Evolutionary conservation across 805 yeast genomes (phyloP), one percentile per base, ranked within the genome.

Genomic region (Myxozyma sirexii): DNA sequence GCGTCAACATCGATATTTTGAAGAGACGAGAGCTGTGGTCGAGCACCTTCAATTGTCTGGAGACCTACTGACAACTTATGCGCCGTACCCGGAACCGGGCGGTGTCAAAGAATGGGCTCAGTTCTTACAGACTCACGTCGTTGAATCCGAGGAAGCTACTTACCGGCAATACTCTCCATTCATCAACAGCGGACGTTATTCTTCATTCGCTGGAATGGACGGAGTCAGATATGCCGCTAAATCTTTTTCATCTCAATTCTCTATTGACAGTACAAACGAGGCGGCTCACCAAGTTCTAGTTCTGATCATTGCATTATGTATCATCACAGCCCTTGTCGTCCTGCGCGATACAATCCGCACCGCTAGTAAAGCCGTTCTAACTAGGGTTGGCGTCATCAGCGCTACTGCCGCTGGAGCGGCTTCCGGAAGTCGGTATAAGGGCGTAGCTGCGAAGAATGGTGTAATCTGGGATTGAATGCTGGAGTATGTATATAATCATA

Each of bases 1-100:
- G n/a, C 61, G 57, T 38, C 19, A 44, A 26, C 55, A 45, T 27
- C 44, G 64, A 3, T 62, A 60, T 43, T 35, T 23, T 8, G 52
- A 6, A 6, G 58, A 55, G 27, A 52, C 59, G 8, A 24, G 4
- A 17, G 58, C 38, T 17, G 66, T 62, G 17, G 62, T 60, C 15
- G 41, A 27, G 6, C 55, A 62, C 24, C 44, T 62, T 13, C 29
- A 29, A 31, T 43, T 33, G 29, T 56, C 51, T n/a, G 39, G 50
- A 23, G 43, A 54, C 27, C 19, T 31, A 17, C 53, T 46, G 12
- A 38, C 47, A 17, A 13, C 37, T 12, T 12, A 23, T 6, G 52
- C 33, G 23, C 42, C 52, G 31, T 33, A 56, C 27, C 58, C 41
- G 8, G 44, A 38, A n/a, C 49, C 43, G 15, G 41, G 47, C 15